Conservation (phyloP, 2,329 filamentous ascomycete species). For the Trichoderma harzianum region DNA sequence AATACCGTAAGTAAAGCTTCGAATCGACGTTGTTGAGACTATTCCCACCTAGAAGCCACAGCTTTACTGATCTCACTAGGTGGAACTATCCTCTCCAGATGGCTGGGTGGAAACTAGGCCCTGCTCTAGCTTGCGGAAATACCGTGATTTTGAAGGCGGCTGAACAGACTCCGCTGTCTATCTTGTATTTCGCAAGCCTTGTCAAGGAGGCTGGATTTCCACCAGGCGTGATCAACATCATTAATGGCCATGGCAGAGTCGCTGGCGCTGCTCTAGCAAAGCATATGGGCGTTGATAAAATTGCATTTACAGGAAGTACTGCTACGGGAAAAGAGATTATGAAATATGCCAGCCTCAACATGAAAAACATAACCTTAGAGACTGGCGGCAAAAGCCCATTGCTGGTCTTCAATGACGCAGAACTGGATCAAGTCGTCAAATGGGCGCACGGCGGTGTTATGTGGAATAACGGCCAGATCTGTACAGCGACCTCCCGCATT, state of each 20-base stretch:
- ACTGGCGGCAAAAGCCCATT: slow-evolving; percentile 59
- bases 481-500: not conserved
- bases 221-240: not conserved
- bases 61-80: not conserved
- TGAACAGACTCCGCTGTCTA: slow-evolving; percentile 53
- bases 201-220: not conserved
- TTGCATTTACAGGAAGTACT: not conserved
- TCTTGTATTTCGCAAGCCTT: not conserved
- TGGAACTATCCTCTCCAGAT: slow-evolving; percentile 73
- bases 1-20: slow-evolving; percentile 49
- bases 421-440: not conserved
- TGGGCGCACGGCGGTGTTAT: not conserved
- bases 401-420: not conserved
- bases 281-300: not conserved
- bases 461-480: not conserved
- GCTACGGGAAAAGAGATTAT: slow-evolving; percentile 55
- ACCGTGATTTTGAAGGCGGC: slow-evolving; percentile 66
- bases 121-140: slow-evolving; percentile 66
- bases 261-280: not conserved
- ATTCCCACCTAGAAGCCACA: not conserved
- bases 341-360: slow-evolving; percentile 46
- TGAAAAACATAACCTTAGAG: slow-evolving; percentile 74
- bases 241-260: not conserved
- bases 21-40: not conserved
- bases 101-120: slow-evolving; percentile 65